Conservation (phyloP, 768 basidiomycete species). For the Podaxis mareebaensis region DNA sequence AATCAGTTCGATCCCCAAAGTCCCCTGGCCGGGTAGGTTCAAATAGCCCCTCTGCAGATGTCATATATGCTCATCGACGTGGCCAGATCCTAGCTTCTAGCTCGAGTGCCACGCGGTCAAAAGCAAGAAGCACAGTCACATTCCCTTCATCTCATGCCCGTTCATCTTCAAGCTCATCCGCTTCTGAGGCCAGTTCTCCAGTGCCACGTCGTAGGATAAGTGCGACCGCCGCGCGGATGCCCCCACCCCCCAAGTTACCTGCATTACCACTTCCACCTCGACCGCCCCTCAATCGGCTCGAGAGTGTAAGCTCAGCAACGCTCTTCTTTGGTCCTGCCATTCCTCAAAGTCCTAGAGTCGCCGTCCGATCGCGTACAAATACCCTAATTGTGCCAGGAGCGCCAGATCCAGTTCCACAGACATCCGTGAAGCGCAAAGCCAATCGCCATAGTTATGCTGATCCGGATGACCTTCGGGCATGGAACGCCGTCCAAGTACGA, state of each 20-base stretch:
- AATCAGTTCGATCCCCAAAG: slow-evolving; percentile 40
- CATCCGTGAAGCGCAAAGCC: slow-evolving; percentile 14
- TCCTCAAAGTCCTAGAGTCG: slow-evolving; percentile 26
- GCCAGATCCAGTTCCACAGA: slow-evolving; percentile 13
- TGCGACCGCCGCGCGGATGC: slow-evolving; percentile 27
- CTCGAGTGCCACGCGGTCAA: slow-evolving; percentile 23
- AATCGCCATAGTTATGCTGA: slow-evolving; percentile 73
- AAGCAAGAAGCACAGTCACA: slow-evolving; percentile 35
- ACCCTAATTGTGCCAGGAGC: slow-evolving; percentile 25
- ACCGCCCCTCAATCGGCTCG: slow-evolving; percentile 47
- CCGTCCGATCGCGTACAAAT: slow-evolving; percentile 33
- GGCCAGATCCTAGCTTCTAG: slow-evolving; percentile 3
- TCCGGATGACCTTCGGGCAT: slow-evolving; percentile 31
- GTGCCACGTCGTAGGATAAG: slow-evolving; percentile 53
- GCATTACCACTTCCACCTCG: slow-evolving; percentile 28
- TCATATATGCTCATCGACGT: slow-evolving; percentile 8
- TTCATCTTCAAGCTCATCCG: slow-evolving; percentile 39
- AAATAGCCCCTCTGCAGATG: slow-evolving; percentile 14
- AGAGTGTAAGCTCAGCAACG: slow-evolving; percentile 59
- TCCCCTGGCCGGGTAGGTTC: slow-evolving; percentile 44
- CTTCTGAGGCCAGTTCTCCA: slow-evolving; percentile 55
- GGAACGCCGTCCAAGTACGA: slow-evolving; percentile 43
- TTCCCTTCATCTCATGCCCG: slow-evolving; percentile 47
- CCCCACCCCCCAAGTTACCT: slow-evolving; percentile 21
- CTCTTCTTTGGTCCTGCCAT: slow-evolving; percentile 70